A percentile compares a stretch with the other conserved stretches of the same genome.
phyloP scores from a whole-genome alignment of 768 basidiomycete species.

The Punctularia strigosozonata region DNA sequence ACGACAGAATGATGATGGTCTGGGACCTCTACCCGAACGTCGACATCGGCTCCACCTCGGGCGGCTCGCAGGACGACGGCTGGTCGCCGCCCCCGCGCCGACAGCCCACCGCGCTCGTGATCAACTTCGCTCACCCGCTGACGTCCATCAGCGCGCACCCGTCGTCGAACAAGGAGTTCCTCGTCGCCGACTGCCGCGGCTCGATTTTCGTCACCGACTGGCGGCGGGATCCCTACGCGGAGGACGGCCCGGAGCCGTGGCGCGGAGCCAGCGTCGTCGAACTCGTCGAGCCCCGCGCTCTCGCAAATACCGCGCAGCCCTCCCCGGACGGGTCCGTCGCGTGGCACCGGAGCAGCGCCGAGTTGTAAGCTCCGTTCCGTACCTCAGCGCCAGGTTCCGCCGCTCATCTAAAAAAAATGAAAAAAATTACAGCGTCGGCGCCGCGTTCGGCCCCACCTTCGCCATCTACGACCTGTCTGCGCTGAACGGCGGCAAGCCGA shows the following conservation, averaged over 20 bases:
- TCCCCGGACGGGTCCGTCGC: conserved; percentile 40
- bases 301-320: conserved; percentile 39
- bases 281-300: conserved; percentile 55
- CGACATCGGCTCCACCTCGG: conserved; percentile 25
- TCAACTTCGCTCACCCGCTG: conserved; percentile 64
- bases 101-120: conserved; percentile 70
- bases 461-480: conserved; percentile 68
- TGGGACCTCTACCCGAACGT: conserved; percentile 68
- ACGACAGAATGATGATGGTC: conserved; percentile 77
- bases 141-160: conserved; percentile 60
- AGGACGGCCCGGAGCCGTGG: conserved; percentile 40
- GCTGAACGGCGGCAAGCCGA: conserved; percentile 64
- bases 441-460: conserved; percentile 60
- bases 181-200: conserved; percentile 66
- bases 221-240: conserved; percentile 54
- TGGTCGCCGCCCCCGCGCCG: conserved; percentile 19
- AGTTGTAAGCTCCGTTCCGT: conserved; percentile 47
- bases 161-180: conserved; percentile 62
- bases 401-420: conserved; percentile 1
- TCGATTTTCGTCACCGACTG: conserved; percentile 74
- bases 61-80: not conserved
- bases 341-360: conserved; percentile 58
- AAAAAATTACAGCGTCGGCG: conserved; percentile 45
- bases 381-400: not conserved
- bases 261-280: conserved; percentile 56